Evolutionary conservation across 2,329 filamentous ascomycete genomes (phyloP).

Genomic region (Aspergillus uvarum): DNA sequence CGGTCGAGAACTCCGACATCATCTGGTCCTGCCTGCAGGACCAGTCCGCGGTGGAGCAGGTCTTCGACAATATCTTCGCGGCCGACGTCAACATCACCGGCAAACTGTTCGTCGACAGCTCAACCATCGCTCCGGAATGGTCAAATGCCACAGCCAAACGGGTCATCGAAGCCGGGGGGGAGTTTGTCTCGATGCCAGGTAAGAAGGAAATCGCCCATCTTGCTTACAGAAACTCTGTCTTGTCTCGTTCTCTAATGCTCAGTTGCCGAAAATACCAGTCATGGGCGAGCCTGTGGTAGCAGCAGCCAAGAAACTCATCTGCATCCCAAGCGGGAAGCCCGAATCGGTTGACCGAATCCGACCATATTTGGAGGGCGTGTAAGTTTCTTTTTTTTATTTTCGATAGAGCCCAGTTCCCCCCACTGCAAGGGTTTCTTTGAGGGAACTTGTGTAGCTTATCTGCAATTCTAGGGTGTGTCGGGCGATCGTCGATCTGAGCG

Average conservation of each 20-base stretch:
- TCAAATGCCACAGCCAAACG: slow-evolving; percentile 1
- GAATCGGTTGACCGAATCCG: slow-evolving; percentile 3
- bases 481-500: slow-evolving; percentile 4
- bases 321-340: neutral
- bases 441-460: neutral
- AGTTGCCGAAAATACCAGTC: neutral
- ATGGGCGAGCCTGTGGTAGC: slow-evolving; percentile 4
- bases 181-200: slow-evolving; percentile 8
- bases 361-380: slow-evolving; percentile 5
- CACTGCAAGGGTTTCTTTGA: neutral
- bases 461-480: neutral
- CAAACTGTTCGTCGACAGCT: slow-evolving; percentile 9
- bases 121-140: neutral
- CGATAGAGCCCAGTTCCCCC: neutral
- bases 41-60: neutral
- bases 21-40: slow-evolving; percentile 6
- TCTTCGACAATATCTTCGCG: neutral
- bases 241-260: neutral
- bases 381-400: neutral
- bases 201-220: neutral
- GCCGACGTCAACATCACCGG: neutral
- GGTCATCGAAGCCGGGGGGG: neutral
- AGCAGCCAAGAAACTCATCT: neutral
- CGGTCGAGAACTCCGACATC: slow-evolving; percentile 1
- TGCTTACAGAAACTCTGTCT: neutral